Base-by-base conservation (phyloP, 1,284 basidiomycete species). In the Lentinula novae-zelandiae region DNA sequence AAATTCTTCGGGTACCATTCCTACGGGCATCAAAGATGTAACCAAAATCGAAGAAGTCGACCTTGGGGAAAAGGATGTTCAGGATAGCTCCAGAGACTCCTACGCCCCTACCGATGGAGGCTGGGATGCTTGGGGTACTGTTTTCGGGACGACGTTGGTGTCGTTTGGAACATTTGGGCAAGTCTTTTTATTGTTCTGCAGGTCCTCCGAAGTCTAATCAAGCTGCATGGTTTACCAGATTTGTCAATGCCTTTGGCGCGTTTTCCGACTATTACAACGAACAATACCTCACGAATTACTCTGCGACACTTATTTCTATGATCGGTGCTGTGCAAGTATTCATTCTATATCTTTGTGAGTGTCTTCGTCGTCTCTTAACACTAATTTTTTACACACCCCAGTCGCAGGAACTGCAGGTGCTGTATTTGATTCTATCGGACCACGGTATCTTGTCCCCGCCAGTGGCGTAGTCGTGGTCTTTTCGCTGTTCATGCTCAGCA, bases 261-360 rank as follows among this genome's bases (percentile, higher is more conserved):
- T 71, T 71, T 58, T 64, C 65, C 44, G 68, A 69, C 49, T 71
- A 65, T 60, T 71, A 71, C 56, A 65, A 65, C 33, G 63, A 62
- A 12, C 63, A 62, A 8, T 71, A 68, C 51, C 60, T 71, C 31
- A 62, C 67, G 2, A 66, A 70, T 36, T 71, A 70, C 58, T 68
- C 67, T 17, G 53, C 69, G 5, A 70, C 70, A 10, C 36, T 71
- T 4, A 66, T 71, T 31, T 65, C 65, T 5, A 70, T 71, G 70
- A 68, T 71, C 51, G 70, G 70, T 0, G 65, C 70, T 5, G 53
- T 71, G 1, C 70, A 70, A 48, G 65, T 71, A 3, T 71, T 71
- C 53, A 40, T 71, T 13, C 39, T 71, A 1, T 71, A 70, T 42
- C 42, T 67, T 33, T 68, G 70, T 71, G 53, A 36, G 67, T 46